Evolutionary conservation across 1,139 yeast genomes (phyloP), one percentile per base, ranked within the genome.

Genomic region (Suhomyces terraborum): DNA sequence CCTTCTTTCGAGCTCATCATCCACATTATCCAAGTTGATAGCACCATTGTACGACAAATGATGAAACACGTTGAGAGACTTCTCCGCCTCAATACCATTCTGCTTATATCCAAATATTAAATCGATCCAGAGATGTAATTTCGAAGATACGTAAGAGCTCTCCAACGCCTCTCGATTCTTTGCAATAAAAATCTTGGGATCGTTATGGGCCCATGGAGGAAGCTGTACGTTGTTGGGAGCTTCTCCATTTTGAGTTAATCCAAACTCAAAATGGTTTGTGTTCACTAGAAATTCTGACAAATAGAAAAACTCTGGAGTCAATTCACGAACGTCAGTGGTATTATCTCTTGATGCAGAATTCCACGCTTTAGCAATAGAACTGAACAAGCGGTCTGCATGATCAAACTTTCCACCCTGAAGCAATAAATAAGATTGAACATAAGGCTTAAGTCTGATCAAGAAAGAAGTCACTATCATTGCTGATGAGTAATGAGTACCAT

Each of bases 401-500:
- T 88, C 96, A 64, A 87, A 86, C 43, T 79, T 82, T 0, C 95
- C 95, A 8, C 94, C 96, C 66, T 88, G 96, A 8, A 88, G 64
- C 17, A 86, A 59, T 35, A 86, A 64, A 53, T 84, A 88, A 0
- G 94, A 83, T 43, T 84, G 87, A 2, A 84, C 91, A 59, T 81
- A 85, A 0, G 96, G 96, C 47, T 81, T 77, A 24, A 87, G 54
- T 36, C 96, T 69, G 30, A 88, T 86, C 48, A 88, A 61, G 51
- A 77, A 88, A 0, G 93, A 83, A 0, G 94, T 76, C 2, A 86
- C 95, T 54, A 88, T 87, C 96, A 88, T 88, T 0, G 96, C 95
- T 0, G 95, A 86, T 0, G 95, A 87, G 58, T 88, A 88, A 59
- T 88, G 96, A 0, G 96, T 88, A 3, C 96, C 96, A 55, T 88